Conservation (phyloP, 352 stramenopile genomes). For the Globisporangium middletonii region DNA sequence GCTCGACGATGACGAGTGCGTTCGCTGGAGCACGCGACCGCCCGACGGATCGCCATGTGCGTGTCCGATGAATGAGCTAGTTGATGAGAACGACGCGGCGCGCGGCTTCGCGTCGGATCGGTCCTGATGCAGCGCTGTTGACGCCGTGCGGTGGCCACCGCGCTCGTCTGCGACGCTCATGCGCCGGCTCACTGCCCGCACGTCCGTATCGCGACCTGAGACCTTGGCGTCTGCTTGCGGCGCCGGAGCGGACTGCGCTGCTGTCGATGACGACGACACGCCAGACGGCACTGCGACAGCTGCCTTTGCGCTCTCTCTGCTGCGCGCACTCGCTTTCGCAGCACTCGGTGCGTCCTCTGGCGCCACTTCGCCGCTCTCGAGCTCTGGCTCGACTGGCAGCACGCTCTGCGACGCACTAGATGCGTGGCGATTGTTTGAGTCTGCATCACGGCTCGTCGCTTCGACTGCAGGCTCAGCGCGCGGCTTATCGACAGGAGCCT, state of each 20-base stretch:
- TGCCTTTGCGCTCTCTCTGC: not conserved
- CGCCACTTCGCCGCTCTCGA: not conserved
- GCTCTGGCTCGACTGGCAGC: not conserved
- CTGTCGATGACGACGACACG: not conserved
- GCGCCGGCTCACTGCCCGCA: conserved; percentile 1
- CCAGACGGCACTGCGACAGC: not conserved
- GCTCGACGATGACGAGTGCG: conserved; percentile 7
- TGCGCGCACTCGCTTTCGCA: no score
- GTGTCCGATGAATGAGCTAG: conserved; percentile 1
- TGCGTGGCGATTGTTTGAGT: not conserved
- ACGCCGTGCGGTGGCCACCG: conserved; percentile 19
- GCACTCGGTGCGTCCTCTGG: not conserved
- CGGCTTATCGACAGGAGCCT: no score
- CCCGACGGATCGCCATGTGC: not conserved
- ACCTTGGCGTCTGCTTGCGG: not conserved
- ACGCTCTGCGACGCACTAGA: no score
- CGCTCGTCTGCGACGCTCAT: conserved; percentile 18
- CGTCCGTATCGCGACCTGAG: not conserved
- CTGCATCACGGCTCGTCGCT: not conserved
- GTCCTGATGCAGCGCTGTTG: conserved; percentile 6
- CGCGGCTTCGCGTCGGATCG: conserved; percentile 21
- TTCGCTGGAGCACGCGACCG: conserved; percentile 7
- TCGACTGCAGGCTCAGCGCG: no score
- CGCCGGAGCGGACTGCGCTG: not conserved
- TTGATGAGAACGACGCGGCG: conserved; percentile 34